Evolutionary conservation across 257 asterid genomes (phyloP).

Genomic region (Penstemon barbatus): DNA sequence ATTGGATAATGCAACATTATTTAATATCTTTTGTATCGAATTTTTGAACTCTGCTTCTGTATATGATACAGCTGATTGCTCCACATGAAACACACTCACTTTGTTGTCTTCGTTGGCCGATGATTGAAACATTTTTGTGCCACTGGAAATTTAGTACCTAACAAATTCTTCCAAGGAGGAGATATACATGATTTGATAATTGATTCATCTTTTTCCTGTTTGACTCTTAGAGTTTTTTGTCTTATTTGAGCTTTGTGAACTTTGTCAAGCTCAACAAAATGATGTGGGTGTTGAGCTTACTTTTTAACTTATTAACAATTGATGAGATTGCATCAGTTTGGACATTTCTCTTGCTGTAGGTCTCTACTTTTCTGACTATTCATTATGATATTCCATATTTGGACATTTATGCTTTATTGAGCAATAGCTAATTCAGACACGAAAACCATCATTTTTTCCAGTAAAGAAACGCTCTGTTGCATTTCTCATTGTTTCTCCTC

Average conservation of each 20-base stretch:
- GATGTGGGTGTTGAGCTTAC: not conserved
- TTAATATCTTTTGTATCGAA: not conserved
- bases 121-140: constrained; percentile 11
- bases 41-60: not conserved
- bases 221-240: not conserved
- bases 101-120: not conserved
- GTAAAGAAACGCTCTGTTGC: constrained; percentile 20
- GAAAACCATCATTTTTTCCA: not conserved
- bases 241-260: constrained; percentile 4
- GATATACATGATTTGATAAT: not conserved
- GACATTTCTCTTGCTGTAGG: constrained; percentile 7
- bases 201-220: not conserved
- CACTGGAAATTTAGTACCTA: not conserved
- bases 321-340: constrained; percentile 13
- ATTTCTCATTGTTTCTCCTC: constrained; percentile 8
- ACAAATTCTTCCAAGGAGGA: not conserved
- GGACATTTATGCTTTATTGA: constrained; percentile 7
- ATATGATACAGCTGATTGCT: too few relatives aligned
- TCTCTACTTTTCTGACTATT: constrained; percentile 9
- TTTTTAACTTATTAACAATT: constrained; percentile 3
- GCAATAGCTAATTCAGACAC: constrained; percentile 8
- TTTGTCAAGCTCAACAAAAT: not conserved
- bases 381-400: constrained; percentile 9
- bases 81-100: not conserved
- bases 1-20: constrained; percentile 1